These are phyloP conservation scores for Jacaranda mimosifolia DNA, from an alignment of 257 asterid species.

Conservation along the genomic window DNA sequence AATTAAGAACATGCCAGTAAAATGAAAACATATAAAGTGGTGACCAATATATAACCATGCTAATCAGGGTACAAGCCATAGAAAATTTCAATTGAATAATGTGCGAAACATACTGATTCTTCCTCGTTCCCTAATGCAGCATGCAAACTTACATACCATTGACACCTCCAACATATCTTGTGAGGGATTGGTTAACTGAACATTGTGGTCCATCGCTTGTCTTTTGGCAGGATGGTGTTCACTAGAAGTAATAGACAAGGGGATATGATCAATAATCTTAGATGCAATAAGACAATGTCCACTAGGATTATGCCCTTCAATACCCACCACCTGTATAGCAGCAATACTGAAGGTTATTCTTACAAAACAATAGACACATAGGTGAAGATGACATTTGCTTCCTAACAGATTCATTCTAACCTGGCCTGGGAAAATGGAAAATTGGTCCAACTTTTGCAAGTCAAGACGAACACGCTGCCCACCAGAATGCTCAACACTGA, in stretches of 20 bases:
- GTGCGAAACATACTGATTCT: slow-evolving; percentile 10
- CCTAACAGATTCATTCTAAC: slow-evolving; percentile 41
- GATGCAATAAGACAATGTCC: slow-evolving; percentile 98
- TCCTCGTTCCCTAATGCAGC: slow-evolving; percentile 13
- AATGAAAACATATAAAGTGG: slow-evolving; percentile 14
- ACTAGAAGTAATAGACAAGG: slow-evolving; percentile 55
- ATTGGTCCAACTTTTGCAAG: slow-evolving; percentile 80
- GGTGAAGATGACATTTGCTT: slow-evolving; percentile 37
- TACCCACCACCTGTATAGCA: slow-evolving; percentile 74
- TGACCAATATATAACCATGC: slow-evolving; percentile 20
- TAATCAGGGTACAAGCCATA: not conserved
- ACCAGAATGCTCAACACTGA: slow-evolving; percentile 95
- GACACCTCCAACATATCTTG: slow-evolving; percentile 64
- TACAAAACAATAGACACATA: slow-evolving; percentile 31
- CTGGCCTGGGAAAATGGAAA: slow-evolving; percentile 98
- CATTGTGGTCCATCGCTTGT: slow-evolving; percentile 63
- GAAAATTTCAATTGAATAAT: slow-evolving; percentile 17
- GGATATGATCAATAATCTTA: slow-evolving; percentile 67
- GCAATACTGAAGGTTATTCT: slow-evolving; percentile 35
- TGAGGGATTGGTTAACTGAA: slow-evolving; percentile 48
- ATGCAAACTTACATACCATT: slow-evolving; percentile 64
- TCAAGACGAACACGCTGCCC: slow-evolving; percentile 98
- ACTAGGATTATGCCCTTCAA: slow-evolving; percentile 97
- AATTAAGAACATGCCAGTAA: not conserved
- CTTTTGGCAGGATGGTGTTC: slow-evolving; percentile 71